phyloP scores from a whole-genome alignment of 1,284 basidiomycete species.

The Trametes pubescens region DNA sequence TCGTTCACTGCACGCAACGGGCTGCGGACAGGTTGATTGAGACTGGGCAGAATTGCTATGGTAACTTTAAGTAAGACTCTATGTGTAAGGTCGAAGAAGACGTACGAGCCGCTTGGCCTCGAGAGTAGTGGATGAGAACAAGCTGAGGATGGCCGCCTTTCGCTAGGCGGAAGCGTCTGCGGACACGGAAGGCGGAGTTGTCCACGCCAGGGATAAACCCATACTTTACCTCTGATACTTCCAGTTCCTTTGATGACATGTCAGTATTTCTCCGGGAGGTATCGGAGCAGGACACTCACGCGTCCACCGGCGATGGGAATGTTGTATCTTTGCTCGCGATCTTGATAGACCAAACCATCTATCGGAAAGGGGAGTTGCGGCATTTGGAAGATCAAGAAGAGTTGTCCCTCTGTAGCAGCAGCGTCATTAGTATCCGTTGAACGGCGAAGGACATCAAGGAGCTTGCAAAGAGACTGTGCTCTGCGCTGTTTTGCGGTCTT shows the following conservation, averaged over 20 bases:
- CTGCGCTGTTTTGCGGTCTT: too few species aligned
- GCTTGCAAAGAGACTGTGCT: too few species aligned
- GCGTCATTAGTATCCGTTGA: neutral
- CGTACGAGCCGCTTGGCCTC: constrained; percentile 67
- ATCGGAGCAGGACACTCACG: constrained; percentile 48
- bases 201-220: constrained; percentile 79
- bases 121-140: constrained; percentile 74
- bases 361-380: constrained; percentile 63
- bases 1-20: constrained; percentile 72
- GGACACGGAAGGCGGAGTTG: constrained; percentile 64
- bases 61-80: constrained; percentile 13
- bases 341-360: constrained; percentile 78
- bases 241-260: constrained; percentile 64
- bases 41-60: constrained; percentile 62
- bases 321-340: constrained; percentile 66
- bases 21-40: constrained; percentile 67
- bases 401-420: constrained; percentile 62
- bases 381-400: constrained; percentile 67
- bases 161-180: constrained; percentile 71
- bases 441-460: too few species aligned
- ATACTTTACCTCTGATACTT: constrained; percentile 72
- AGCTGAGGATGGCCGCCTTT: constrained; percentile 77
- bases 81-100: constrained; percentile 31
- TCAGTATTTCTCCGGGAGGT: neutral
- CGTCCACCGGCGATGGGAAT: constrained; percentile 57